Conservation (phyloP, 768 basidiomycete genomes). For the Rhizopogon salebrosus region DNA sequence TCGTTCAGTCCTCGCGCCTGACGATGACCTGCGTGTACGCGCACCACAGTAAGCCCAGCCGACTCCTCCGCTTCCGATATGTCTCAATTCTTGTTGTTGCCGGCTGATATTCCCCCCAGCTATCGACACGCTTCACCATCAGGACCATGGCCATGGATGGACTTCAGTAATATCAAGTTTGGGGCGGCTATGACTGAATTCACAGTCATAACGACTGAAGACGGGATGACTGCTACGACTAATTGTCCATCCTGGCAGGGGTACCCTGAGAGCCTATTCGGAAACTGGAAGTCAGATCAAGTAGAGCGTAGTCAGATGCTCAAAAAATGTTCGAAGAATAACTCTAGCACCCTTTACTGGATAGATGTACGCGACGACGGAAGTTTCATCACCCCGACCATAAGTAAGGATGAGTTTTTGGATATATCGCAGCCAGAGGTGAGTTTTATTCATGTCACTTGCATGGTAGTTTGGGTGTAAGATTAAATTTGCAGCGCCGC, state of each 20-base stretch:
- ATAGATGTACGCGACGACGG: conserved; percentile 18
- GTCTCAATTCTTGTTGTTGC: too few relatives aligned
- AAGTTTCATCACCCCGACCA: conserved; percentile 3
- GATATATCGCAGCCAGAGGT: conserved; percentile 26
- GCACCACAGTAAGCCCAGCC: neutral
- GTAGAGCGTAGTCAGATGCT: conserved; percentile 27
- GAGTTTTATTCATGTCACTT: conserved; percentile 11
- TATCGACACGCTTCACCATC: conserved; percentile 17
- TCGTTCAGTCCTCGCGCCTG: too few relatives aligned
- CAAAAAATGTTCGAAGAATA: conserved; percentile 9
- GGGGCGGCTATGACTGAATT: neutral
- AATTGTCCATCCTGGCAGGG: conserved; percentile 11
- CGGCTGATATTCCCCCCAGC: neutral
- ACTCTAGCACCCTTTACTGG: conserved; percentile 16
- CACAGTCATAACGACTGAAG: too few relatives aligned
- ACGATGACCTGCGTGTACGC: too few relatives aligned
- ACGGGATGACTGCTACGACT: too few relatives aligned
- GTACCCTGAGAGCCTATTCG: conserved; percentile 26
- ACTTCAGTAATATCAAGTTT: conserved; percentile 4
- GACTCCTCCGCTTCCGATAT: too few relatives aligned
- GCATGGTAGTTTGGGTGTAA: neutral
- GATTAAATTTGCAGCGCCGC: conserved; percentile 25
- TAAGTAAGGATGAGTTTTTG: conserved; percentile 27
- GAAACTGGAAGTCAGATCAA: conserved; percentile 28
- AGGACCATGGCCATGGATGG: conserved; percentile 33